phyloP scores from a whole-genome alignment of 768 basidiomycete genomes.

The Pulveroboletus sp. region DNA sequence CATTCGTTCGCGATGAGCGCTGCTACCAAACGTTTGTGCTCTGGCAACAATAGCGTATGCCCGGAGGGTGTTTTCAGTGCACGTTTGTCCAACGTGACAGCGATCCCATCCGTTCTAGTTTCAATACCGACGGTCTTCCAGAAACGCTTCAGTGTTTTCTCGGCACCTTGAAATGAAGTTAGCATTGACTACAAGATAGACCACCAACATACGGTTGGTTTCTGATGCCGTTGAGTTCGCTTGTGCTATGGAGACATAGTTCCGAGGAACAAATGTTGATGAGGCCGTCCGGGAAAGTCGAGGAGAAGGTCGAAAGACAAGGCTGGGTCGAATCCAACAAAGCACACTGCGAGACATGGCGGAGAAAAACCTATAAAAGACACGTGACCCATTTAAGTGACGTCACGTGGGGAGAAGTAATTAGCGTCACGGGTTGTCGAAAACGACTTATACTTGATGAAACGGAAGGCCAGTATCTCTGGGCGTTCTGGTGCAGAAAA shows the following conservation, averaged over 20 bases:
- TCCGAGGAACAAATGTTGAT: background rate
- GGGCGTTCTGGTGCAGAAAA: constrained; percentile 4
- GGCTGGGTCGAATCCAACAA: constrained; percentile 2
- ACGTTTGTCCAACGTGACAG: constrained; percentile 78
- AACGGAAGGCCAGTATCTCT: constrained; percentile 11
- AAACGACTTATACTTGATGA: constrained; percentile 13
- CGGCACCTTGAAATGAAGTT: constrained; percentile 58
- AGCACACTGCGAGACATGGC: constrained; percentile 13
- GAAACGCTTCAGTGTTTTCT: constrained; percentile 83
- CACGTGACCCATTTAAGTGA: constrained; percentile 26
- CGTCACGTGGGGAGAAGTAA: constrained; percentile 18
- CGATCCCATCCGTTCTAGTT: constrained; percentile 46
- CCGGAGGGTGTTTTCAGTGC: constrained; percentile 88
- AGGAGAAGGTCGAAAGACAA: background rate
- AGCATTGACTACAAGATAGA: background rate
- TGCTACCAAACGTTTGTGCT: constrained; percentile 68
- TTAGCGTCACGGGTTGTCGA: background rate
- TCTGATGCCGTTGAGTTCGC: constrained; percentile 53
- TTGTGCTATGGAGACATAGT: constrained; percentile 14
- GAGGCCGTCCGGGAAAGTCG: background rate
- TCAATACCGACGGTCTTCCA: constrained; percentile 92
- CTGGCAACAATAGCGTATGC: constrained; percentile 69
- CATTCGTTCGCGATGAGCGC: constrained; percentile 92
- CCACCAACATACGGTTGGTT: constrained; percentile 55
- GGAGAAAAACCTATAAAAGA: constrained; percentile 1